These are phyloP conservation scores for Malus asiatica DNA, from an alignment of 306 rosid species.

Conservation along the genomic window DNA sequence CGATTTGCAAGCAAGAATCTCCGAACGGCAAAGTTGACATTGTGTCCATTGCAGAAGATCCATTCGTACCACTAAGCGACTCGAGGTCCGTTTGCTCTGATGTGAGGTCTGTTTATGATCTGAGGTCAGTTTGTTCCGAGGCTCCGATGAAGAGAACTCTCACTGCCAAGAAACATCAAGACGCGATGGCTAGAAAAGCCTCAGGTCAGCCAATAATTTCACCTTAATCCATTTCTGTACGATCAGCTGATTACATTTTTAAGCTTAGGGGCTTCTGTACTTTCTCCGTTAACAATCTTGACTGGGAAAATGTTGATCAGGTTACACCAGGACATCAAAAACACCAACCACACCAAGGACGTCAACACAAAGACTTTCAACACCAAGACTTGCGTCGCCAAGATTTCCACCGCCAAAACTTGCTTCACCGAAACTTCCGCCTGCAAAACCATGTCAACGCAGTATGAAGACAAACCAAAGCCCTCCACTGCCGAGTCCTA, in stretches of 20 bases:
- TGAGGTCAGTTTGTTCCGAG: constrained; percentile 27
- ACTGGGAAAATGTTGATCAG: constrained; percentile 1
- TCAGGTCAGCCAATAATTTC: constrained; percentile 39
- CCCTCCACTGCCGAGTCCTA: constrained; percentile 16
- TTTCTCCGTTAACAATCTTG: background rate
- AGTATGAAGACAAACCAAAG: constrained; percentile 23
- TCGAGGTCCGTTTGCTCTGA: constrained; percentile 34
- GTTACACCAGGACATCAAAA: constrained; percentile 11
- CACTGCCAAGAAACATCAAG: constrained; percentile 20
- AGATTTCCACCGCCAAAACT: background rate
- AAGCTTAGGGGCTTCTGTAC: background rate
- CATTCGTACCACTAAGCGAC: constrained; percentile 17
- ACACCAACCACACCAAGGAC: background rate
- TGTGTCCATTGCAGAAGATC: constrained; percentile 33
- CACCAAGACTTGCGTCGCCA: background rate
- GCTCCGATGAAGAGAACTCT: constrained; percentile 33
- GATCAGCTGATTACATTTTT: background rate
- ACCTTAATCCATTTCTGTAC: background rate
- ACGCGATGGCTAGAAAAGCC: constrained; percentile 28
- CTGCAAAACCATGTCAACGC: constrained; percentile 17
- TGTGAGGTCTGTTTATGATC: constrained; percentile 22
- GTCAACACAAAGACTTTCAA: background rate
- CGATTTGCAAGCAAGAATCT: constrained; percentile 11
- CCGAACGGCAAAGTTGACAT: constrained; percentile 18
- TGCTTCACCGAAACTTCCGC: background rate